Percentiles rank a stretch among this genome's conserved stretches.
These are phyloP conservation scores for Penicillium sp. DNA, from an alignment of 2,329 filamentous ascomycete genomes.

Conservation along the genomic window DNA sequence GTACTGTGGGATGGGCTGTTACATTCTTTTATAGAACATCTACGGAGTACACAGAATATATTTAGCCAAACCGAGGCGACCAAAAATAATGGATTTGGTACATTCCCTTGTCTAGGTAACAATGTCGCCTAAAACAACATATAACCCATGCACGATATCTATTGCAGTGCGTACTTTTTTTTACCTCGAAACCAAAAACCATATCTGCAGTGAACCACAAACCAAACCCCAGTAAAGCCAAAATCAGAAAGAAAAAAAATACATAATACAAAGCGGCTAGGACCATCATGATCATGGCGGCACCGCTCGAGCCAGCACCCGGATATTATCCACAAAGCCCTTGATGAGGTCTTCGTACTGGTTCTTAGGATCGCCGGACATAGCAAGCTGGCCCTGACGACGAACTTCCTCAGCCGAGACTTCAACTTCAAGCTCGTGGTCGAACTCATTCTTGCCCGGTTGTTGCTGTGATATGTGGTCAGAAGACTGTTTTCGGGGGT, in stretches of 20 bases:
- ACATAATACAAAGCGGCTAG: constrained; percentile 21
- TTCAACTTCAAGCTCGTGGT: constrained; percentile 53
- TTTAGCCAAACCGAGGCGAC: background rate
- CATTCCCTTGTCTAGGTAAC: background rate
- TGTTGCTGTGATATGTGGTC: constrained; percentile 23
- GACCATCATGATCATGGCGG: constrained; percentile 33
- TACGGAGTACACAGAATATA: background rate
- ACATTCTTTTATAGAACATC: background rate
- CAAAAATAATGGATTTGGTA: background rate
- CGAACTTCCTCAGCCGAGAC: constrained; percentile 48
- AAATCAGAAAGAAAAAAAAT: constrained; percentile 10
- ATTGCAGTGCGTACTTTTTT: constrained; percentile 11
- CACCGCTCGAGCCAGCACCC: constrained; percentile 46
- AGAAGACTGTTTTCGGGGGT: constrained; percentile 13
- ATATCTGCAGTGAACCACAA: constrained; percentile 18
- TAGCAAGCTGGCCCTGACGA: constrained; percentile 45
- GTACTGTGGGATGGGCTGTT: background rate
- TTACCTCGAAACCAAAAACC: constrained; percentile 1
- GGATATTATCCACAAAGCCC: constrained; percentile 52
- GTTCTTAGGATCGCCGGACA: constrained; percentile 40
- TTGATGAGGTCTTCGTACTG: constrained; percentile 49
- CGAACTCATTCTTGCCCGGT: constrained; percentile 40
- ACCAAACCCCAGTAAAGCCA: constrained; percentile 1
- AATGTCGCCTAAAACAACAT: background rate
- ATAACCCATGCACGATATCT: constrained; percentile 10